phyloP scores from a whole-genome alignment of 768 basidiomycete species.

The Boletellus emodensis region DNA sequence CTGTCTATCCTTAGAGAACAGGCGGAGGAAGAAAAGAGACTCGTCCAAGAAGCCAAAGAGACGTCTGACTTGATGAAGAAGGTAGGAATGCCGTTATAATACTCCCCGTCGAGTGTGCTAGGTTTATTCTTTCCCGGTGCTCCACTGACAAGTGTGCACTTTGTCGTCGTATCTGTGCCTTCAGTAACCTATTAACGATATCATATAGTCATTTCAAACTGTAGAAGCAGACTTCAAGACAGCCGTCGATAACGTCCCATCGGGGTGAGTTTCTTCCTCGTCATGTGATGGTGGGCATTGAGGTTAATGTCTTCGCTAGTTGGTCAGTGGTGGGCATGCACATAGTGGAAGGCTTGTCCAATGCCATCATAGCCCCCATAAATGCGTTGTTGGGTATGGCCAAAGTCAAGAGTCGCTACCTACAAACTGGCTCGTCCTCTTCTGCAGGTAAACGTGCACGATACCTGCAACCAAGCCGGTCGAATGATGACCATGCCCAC shows the following conservation, averaged over 20 bases:
- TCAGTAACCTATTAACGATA: not conserved
- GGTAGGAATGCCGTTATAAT: not conserved
- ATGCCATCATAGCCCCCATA: slow-evolving; percentile 9
- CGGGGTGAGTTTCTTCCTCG: slow-evolving; percentile 5
- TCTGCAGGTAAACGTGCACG: not conserved
- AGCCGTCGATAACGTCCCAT: slow-evolving; percentile 12
- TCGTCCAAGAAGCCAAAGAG: slow-evolving; percentile 14
- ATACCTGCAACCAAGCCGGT: not conserved
- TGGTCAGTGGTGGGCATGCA: slow-evolving; percentile 16
- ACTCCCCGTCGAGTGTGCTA: not conserved
- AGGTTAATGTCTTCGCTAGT: not conserved
- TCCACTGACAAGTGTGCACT: too few relatives aligned
- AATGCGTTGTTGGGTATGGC: slow-evolving; percentile 11
- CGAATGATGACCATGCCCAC: not conserved
- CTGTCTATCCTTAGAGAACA: slow-evolving; percentile 14
- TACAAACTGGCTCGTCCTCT: slow-evolving; percentile 8
- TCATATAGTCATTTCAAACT: slow-evolving; percentile 9
- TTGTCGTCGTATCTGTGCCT: too few relatives aligned
- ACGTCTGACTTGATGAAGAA: slow-evolving; percentile 17
- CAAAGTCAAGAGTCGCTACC: slow-evolving; percentile 7
- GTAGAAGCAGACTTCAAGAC: slow-evolving; percentile 15
- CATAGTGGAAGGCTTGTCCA: slow-evolving; percentile 11
- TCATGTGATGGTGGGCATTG: not conserved
- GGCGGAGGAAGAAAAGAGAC: slow-evolving; percentile 9
- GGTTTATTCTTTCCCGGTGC: too few relatives aligned